Conservation (phyloP, 768 basidiomycete genomes). For the Cantharellus anzutake region DNA sequence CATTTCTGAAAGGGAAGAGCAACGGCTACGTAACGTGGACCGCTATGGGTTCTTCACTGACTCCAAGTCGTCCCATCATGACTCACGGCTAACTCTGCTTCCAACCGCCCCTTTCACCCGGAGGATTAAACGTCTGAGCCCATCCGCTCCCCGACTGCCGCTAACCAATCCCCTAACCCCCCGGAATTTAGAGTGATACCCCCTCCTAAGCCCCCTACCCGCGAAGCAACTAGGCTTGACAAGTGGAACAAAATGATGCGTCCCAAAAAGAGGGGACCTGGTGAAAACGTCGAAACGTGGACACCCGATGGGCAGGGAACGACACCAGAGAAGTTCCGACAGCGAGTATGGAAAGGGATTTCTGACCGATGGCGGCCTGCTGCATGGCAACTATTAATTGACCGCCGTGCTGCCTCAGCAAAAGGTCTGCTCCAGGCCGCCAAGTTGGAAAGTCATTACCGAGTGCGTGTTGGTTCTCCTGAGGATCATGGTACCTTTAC, state of each 20-base stretch:
- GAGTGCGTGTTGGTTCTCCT: too few species aligned
- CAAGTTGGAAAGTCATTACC: too few species aligned
- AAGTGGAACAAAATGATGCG: conserved; percentile 85
- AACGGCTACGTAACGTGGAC: conserved; percentile 61
- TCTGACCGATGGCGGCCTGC: conserved; percentile 92
- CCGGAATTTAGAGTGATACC: conserved; percentile 25
- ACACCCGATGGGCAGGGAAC: conserved; percentile 25
- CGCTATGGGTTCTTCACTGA: conserved; percentile 83
- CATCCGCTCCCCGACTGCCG: conserved; percentile 11
- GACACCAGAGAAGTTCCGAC: conserved; percentile 23
- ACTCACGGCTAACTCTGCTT: conserved; percentile 55
- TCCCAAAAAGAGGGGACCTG: conserved; percentile 45
- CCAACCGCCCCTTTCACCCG: conserved; percentile 42
- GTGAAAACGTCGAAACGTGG: conserved; percentile 67
- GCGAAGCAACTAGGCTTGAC: conserved; percentile 58
- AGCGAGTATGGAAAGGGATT: conserved; percentile 46
- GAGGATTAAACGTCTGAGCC: conserved; percentile 24
- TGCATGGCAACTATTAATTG: conserved; percentile 75
- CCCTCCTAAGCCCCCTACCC: conserved; percentile 22
- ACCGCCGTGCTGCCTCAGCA: conserved; percentile 7
- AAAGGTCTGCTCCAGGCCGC: too few species aligned
- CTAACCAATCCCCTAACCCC: conserved; percentile 27
- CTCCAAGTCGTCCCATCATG: conserved; percentile 40
- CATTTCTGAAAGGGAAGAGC: conserved; percentile 51
- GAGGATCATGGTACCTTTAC: too few species aligned